phyloP scores from a whole-genome alignment of 2,329 filamentous ascomycete genomes.

The Cercospora janseana region DNA sequence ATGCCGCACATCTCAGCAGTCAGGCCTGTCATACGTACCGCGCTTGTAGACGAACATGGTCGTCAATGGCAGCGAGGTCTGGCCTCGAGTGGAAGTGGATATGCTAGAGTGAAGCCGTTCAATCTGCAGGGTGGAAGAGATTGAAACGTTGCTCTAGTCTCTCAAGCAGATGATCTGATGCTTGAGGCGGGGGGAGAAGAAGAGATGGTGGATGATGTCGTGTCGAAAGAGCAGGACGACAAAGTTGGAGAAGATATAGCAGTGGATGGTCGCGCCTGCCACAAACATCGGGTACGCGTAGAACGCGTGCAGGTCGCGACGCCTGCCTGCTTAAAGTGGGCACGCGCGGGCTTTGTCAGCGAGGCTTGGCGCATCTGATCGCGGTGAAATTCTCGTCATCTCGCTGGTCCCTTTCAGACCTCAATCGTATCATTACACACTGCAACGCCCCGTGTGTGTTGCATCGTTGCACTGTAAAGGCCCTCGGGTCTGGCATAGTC shows the following conservation, averaged over 20 bases:
- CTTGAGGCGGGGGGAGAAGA: constrained; percentile 15
- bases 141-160: constrained; percentile 10
- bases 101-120: constrained; percentile 14
- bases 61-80: constrained; percentile 29
- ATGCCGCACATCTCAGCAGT: not conserved
- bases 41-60: constrained; percentile 64
- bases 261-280: constrained; percentile 11
- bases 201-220: constrained; percentile 19
- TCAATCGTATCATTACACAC: no score
- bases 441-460: not conserved
- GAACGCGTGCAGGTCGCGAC: constrained; percentile 6
- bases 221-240: constrained; percentile 15
- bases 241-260: constrained; percentile 20
- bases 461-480: no score
- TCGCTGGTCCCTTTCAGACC: not conserved
- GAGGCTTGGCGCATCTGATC: constrained; percentile 2
- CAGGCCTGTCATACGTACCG: constrained; percentile 45
- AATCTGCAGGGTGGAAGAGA: constrained; percentile 13
- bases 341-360: constrained; percentile 14
- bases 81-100: constrained; percentile 24
- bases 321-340: constrained; percentile 9
- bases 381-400: constrained; percentile 7
- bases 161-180: constrained; percentile 24
- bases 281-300: constrained; percentile 7
- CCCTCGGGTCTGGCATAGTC: no score